Base-by-base conservation (phyloP, 179 eudicot genomes). In the Silene coronaria region DNA sequence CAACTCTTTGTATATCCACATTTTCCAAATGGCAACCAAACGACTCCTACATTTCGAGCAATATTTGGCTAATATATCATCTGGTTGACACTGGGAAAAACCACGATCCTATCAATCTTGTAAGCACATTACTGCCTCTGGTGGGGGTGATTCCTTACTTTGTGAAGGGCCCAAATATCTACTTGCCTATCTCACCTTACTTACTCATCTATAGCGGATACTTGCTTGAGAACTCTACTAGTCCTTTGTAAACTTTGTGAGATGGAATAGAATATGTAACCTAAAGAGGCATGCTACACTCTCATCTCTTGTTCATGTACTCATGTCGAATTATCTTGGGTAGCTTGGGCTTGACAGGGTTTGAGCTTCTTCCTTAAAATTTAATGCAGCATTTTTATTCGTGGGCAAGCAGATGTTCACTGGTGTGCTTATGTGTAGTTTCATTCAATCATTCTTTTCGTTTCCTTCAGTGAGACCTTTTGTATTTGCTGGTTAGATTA, bases 361-460 rank as follows among this genome's bases (percentile, higher is more conserved):
- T 28, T 65, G 17, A 61, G 65, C 65, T 61, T 0, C 65, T 23
- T 61, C 30, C 65, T 22, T 5, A 11, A 23, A 22, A 23, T 55
- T 55, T 36, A 6, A n/a, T 55, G 21, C 60, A 55, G 22, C 45
- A 36, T 36, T 36, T 36, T 23, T 22, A 60, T 19, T 60, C 27
- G 12, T 60, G 13, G 64, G 23, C 64, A 60, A 60, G 64, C 64
- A 60, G 64, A 60, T 60, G 24, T 60, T 51, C 48, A 57, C 57
- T 59, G 17, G 27, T 70, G 55, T 27, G 28, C 73, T 32, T 2
- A n/a, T 70, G 14, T 19, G 32, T 69, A 23, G 16, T 24, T 32
- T 57, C 58, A 24, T 65, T 11, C 28, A 12, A 51, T 28, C 27
- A 1, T 67, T 34, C 42, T 66, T 66, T 26, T 51, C 7, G 22